Evolutionary conservation across 2,329 filamentous ascomycete genomes (phyloP).

Genomic region (Hymenoscyphus albidus): DNA sequence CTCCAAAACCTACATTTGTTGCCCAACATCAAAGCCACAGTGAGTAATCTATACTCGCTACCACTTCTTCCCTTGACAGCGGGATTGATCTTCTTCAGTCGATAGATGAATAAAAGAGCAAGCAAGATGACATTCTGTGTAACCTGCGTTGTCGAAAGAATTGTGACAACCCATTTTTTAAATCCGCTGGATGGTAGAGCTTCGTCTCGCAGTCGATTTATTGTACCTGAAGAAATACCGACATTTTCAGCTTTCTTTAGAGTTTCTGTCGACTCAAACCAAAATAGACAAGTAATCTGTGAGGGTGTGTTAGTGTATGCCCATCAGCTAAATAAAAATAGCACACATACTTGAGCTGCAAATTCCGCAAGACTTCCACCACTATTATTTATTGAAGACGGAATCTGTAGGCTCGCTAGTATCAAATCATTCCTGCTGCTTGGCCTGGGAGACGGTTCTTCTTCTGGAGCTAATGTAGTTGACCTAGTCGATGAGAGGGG

Average conservation of each 20-base stretch:
- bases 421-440: constrained; percentile 27
- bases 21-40: constrained; percentile 92
- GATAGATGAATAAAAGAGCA: constrained; percentile 87
- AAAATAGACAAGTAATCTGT: constrained; percentile 93
- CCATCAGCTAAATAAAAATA: background rate
- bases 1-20: constrained; percentile 73
- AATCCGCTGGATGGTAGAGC: constrained; percentile 77
- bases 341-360: constrained; percentile 63
- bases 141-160: constrained; percentile 91
- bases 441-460: constrained; percentile 23
- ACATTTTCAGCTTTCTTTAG: constrained; percentile 66
- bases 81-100: constrained; percentile 85
- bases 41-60: constrained; percentile 89
- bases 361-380: constrained; percentile 79
- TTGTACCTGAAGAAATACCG: constrained; percentile 36
- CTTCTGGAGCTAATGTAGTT: constrained; percentile 19
- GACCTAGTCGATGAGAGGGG: constrained; percentile 21
- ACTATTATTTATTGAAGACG: constrained; percentile 68
- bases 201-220: constrained; percentile 60
- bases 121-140: constrained; percentile 92
- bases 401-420: constrained; percentile 56
- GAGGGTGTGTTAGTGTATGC: constrained; percentile 20
- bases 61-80: constrained; percentile 85
- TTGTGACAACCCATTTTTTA: constrained; percentile 87
- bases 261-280: constrained; percentile 87